phyloP scores from a whole-genome alignment of 768 basidiomycete species.

The Suillus plorans region DNA sequence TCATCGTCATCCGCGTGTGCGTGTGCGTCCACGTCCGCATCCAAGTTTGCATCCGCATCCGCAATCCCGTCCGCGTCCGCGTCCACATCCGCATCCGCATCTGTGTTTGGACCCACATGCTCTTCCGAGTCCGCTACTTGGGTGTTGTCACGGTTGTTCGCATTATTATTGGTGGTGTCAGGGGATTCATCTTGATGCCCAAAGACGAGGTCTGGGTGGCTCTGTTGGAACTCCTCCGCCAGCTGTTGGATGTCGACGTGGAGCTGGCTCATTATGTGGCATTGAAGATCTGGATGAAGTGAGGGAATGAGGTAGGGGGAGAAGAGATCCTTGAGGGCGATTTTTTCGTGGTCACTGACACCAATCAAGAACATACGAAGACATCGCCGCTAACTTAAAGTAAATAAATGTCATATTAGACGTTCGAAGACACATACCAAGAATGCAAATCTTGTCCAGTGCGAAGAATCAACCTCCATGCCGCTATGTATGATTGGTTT shows the following conservation, averaged over 20 bases:
- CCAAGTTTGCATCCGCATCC: too few relatives aligned
- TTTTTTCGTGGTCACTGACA: background rate
- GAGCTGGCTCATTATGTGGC: background rate
- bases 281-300: constrained; percentile 3
- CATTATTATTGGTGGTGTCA: background rate
- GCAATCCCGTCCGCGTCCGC: too few relatives aligned
- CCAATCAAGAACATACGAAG: constrained; percentile 8
- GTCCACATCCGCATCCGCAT: background rate
- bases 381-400: background rate
- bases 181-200: background rate
- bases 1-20: background rate
- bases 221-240: background rate
- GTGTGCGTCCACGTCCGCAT: too few relatives aligned
- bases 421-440: background rate
- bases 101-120: background rate
- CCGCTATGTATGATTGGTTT: background rate
- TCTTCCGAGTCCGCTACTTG: background rate
- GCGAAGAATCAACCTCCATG: constrained; percentile 8
- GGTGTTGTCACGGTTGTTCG: background rate
- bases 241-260: constrained; percentile 5
- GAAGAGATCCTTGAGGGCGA: constrained; percentile 1
- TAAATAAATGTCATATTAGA: background rate
- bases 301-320: constrained; percentile 4
- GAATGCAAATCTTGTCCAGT: constrained; percentile 10
- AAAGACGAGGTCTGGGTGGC: background rate